A percentile compares a stretch with the other conserved stretches of the same genome.
Conservation (phyloP, 176 grass and related monocot genomes). For the Tuctoria greenei region DNA sequence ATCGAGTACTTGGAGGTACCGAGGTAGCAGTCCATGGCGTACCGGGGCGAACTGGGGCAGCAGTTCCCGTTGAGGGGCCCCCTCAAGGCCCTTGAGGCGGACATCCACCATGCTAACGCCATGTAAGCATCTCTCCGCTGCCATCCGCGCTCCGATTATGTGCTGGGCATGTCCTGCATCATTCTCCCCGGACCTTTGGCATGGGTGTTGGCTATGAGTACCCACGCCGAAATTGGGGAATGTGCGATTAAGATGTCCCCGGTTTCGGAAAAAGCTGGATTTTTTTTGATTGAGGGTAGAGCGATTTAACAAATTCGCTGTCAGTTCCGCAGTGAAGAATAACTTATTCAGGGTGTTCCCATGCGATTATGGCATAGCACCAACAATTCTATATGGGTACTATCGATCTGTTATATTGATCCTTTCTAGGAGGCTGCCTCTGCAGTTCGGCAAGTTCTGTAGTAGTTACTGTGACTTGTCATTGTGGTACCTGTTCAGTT, state of each 20-base stretch:
- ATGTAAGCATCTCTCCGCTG: constrained; percentile 40
- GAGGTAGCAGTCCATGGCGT: background rate
- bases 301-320: background rate
- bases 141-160: background rate
- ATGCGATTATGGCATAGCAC: background rate
- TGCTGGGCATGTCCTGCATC: background rate
- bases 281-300: background rate
- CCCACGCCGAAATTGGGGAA: constrained; percentile 4
- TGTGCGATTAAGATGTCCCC: background rate
- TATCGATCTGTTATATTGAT: background rate
- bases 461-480: background rate
- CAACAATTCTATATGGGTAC: background rate
- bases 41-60: constrained; percentile 44
- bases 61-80: constrained; percentile 63
- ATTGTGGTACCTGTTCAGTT: background rate
- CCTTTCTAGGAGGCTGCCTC: background rate
- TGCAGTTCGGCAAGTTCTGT: background rate
- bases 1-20: constrained; percentile 5
- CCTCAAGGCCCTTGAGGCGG: constrained; percentile 72
- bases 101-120: constrained; percentile 83
- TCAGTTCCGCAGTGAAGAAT: background rate
- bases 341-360: background rate
- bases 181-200: background rate
- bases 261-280: background rate
- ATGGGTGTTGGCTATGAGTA: background rate